Conservation (phyloP, 2,329 filamentous ascomycete species). For the Colletotrichum sp. region DNA sequence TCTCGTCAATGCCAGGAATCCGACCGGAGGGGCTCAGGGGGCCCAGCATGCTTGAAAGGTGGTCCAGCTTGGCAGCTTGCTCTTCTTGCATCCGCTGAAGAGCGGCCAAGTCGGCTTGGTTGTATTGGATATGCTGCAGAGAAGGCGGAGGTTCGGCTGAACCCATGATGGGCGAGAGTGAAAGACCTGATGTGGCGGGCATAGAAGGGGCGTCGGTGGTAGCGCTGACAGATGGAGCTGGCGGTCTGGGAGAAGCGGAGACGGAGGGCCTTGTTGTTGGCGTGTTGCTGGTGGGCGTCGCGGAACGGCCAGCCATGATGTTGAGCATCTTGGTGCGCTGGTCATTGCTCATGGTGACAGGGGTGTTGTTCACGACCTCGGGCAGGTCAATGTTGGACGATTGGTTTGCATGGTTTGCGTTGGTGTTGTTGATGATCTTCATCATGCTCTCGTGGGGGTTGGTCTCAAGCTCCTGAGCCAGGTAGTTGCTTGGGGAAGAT, state of each 20-base stretch:
- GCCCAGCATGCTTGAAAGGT: slow-evolving; percentile 75
- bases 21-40: slow-evolving; percentile 81
- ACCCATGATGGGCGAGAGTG: slow-evolving; percentile 56
- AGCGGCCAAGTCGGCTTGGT: slow-evolving; percentile 77
- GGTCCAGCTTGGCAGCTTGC: slow-evolving; percentile 78
- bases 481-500: slow-evolving; percentile 49
- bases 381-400: slow-evolving; percentile 55
- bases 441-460: slow-evolving; percentile 68
- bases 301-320: slow-evolving; percentile 58
- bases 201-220: slow-evolving; percentile 13
- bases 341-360: slow-evolving; percentile 59
- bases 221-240: slow-evolving; percentile 20
- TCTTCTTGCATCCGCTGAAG: slow-evolving; percentile 80
- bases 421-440: slow-evolving; percentile 69
- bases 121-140: slow-evolving; percentile 69
- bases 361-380: slow-evolving; percentile 60
- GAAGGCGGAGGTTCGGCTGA: slow-evolving; percentile 50
- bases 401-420: slow-evolving; percentile 60
- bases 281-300: slow-evolving; percentile 25
- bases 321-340: slow-evolving; percentile 64
- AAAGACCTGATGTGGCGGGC: slow-evolving; percentile 29
- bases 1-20: slow-evolving; percentile 71
- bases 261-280: slow-evolving; percentile 23
- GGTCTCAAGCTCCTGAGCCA: slow-evolving; percentile 61
- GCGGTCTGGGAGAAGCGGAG: slow-evolving; percentile 17